Evolutionary conservation across 2,329 filamentous ascomycete species (phyloP), one percentile per base, ranked within the genome.

Genomic region (Paecilomyces niveus): DNA sequence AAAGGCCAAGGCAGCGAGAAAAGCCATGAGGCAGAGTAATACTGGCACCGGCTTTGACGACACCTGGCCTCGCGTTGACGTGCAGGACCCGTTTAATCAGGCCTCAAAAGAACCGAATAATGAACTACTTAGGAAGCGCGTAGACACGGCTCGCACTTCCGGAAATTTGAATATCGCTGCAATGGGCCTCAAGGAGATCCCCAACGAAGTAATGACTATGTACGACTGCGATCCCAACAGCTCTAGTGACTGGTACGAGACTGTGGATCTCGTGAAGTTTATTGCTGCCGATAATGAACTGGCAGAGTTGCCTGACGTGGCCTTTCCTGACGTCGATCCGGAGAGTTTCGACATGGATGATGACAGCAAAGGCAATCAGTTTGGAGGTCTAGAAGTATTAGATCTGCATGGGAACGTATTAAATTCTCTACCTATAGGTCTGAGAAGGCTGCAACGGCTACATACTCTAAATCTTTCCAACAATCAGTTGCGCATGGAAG

Each of bases 211-310:
- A 0, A 78, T 96, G 75, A 85, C 86, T 57, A 97, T 97, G 92
- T 97, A 97, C 71, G 89, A 92, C 65, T 80, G 90, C 18, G 86
- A 92, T 56, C 81, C 83, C 57, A 84, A 87, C 39, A 80, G 79
- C 11, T 78, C 82, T 22, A 85, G 83, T 35, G 85, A 87, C 33
- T 97, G 94, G 94, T 92, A 92, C 1, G 93, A 97, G 72, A 88
- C 89, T 59, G 90, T 97, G 10, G 93, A 97, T 69, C 76, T 97
- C 53, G 89, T 87, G 0, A 86, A 89, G 61, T 86, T 97, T 54
- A 85, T 94, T 63, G 92, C 89, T 5, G 92, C 93, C 8, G 92
- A 96, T 68, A 97, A 99, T 68, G 90, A 96, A 67, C 74, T 99
- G 54, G 85, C 90, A 66, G 79, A 80, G 32, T 80, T 97, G 33